Evolutionary conservation across 208 protist genomes (phyloP), one percentile per base, ranked within the genome.

Genomic region (Tetramitus jugosus): DNA sequence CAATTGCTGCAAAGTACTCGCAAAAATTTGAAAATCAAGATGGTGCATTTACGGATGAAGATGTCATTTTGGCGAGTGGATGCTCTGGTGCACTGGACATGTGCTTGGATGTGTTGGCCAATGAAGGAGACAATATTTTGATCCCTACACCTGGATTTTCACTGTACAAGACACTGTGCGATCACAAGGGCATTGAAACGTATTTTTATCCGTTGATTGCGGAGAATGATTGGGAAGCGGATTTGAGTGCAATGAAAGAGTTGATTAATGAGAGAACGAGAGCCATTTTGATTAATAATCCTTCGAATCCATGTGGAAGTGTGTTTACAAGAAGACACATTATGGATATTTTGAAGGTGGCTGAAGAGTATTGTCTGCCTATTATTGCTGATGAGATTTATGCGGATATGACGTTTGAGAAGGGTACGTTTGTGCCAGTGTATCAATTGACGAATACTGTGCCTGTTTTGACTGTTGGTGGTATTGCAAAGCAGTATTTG

Each of bases 351-450:
- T 64, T 94, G n/a, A 81, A 84, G 68, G 81, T 96, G 23, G 94
- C 92, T 23, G 84, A 93, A 77, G 80, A 91, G 68, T 83, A 91
- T 79, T 74, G 87, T 53, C 68, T 97, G 26, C 91, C 92, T 23
- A 90, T 97, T 74, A 91, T 97, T 61, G 79, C 90, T 10, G 94
- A 97, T 71, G 94, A 97, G 81, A 95, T 97, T 67, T 97, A 97
- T 89, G 90, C 87, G 4, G 90, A 92, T 53, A 92, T 97, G 84
- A 89, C 93, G 37, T 96, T 94, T 80, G 76, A 86, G 10, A 85
- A 87, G 35, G 79, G 79, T 31, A 45, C 77, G 43, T 96, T 95
- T 80, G 81, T 82, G 71, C 91, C 89, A 60, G 82, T 94, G 39
- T 90, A 90, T 53, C 82, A 85, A 64, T 85, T 96, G 43, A 91